Evolutionary conservation across 176 grass and related monocot genomes (phyloP).

Genomic region (Avena insularis): DNA sequence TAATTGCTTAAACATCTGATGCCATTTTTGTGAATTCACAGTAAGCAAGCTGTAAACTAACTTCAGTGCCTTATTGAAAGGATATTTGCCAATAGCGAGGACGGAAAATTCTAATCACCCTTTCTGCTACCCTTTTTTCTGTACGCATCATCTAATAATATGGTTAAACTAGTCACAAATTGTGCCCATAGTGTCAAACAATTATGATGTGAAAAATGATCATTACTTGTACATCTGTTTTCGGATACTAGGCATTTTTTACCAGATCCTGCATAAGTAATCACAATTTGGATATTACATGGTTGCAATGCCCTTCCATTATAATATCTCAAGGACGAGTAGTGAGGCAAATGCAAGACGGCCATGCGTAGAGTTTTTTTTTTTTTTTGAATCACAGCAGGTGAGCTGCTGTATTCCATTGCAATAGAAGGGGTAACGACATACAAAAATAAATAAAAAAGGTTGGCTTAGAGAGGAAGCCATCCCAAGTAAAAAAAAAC

Average conservation of each 20-base stretch:
- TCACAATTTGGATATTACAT: background rate
- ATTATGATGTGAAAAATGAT: background rate
- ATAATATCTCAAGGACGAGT: background rate
- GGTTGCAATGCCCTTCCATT: background rate
- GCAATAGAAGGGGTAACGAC: too few relatives aligned
- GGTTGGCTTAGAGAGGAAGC: too few relatives aligned
- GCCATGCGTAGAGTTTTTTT: background rate
- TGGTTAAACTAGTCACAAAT: background rate
- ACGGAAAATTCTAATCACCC: background rate
- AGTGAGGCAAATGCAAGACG: background rate
- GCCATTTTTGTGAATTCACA: background rate
- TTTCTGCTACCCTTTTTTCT: background rate
- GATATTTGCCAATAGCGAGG: background rate
- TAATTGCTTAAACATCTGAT: conserved; percentile 13
- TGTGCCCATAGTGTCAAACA: background rate
- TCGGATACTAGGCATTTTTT: background rate
- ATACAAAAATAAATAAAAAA: too few relatives aligned
- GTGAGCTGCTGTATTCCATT: too few relatives aligned
- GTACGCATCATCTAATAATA: conserved; percentile 6
- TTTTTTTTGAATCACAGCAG: too few relatives aligned
- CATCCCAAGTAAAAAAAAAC: too few relatives aligned
- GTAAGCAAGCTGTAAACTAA: background rate
- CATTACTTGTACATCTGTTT: background rate
- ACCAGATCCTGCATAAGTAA: background rate
- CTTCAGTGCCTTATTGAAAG: background rate